phyloP scores from a whole-genome alignment of 164 flowering plant species.

The Aristolochia fimbriata region DNA sequence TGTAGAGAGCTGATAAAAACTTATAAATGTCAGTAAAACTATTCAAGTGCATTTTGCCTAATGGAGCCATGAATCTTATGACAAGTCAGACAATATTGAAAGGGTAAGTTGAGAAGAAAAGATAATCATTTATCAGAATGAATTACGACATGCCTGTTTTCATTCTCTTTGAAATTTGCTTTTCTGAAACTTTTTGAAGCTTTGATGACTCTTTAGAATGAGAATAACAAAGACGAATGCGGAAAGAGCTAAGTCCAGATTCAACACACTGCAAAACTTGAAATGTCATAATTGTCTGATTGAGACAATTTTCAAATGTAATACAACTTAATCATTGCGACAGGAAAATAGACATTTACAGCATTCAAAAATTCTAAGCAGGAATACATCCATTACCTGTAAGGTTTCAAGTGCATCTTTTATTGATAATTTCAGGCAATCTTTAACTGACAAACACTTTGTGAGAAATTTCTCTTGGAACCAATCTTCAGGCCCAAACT shows the following conservation, averaged over 20 bases:
- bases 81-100: not conserved
- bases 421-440: conserved; percentile 51
- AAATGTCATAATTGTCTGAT: conserved; percentile 5
- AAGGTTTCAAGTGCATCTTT: conserved; percentile 38
- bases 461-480: conserved; percentile 28
- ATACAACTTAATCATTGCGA: not conserved
- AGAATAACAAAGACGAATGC: conserved; percentile 60
- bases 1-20: too few species aligned
- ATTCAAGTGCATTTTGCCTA: not conserved
- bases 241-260: conserved; percentile 38
- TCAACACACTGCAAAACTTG: conserved; percentile 47
- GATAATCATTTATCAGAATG: not conserved
- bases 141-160: conserved; percentile 45
- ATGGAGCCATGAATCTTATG: not conserved
- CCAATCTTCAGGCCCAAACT: conserved; percentile 61
- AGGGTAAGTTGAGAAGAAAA: not conserved
- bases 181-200: conserved; percentile 16
- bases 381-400: conserved; percentile 33
- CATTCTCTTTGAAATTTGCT: conserved; percentile 36
- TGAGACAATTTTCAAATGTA: not conserved
- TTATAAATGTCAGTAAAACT: too few species aligned
- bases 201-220: conserved; percentile 21
- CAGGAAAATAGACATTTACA: not conserved
- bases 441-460: conserved; percentile 41
- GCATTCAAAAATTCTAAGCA: not conserved